These are phyloP conservation scores for Hygrocybe coccinea DNA, from an alignment of 768 basidiomycete species.

Conservation along the genomic window DNA sequence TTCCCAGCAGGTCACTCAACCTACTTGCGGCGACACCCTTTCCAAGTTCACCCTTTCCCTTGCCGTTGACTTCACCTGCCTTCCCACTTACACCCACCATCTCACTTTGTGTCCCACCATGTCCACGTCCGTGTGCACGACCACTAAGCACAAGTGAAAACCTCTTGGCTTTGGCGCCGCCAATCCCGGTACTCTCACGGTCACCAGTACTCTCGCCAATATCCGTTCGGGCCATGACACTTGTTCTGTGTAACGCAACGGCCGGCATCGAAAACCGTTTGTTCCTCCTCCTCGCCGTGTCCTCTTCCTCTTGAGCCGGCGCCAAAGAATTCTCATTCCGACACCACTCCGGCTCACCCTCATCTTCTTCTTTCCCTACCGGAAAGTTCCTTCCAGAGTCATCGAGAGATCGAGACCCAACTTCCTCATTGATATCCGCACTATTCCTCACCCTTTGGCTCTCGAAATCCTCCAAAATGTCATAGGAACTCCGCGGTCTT, in stretches of 20 bases:
- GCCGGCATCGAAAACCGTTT: slow-evolving; percentile 76
- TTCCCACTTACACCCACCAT: slow-evolving; percentile 9
- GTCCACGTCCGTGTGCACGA: slow-evolving; percentile 6
- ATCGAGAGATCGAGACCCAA: neutral
- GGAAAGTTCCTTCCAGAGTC: slow-evolving; percentile 11
- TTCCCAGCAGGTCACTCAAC: slow-evolving; percentile 50
- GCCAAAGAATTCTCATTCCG: neutral
- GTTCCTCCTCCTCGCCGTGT: slow-evolving; percentile 55
- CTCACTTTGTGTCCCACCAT: slow-evolving; percentile 6
- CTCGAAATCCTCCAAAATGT: slow-evolving; percentile 62
- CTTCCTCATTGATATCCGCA: neutral
- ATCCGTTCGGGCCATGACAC: slow-evolving; percentile 57
- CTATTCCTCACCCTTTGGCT: slow-evolving; percentile 25
- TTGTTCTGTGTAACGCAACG: slow-evolving; percentile 68
- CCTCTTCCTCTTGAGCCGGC: slow-evolving; percentile 38
- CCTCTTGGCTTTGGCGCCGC: slow-evolving; percentile 38
- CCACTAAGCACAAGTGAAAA: slow-evolving; percentile 58
- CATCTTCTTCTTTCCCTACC: slow-evolving; percentile 6
- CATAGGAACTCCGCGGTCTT: slow-evolving; percentile 60
- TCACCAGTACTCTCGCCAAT: slow-evolving; percentile 24
- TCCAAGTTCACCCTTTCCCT: slow-evolving; percentile 28
- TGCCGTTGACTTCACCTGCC: too few relatives aligned
- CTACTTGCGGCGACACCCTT: slow-evolving; percentile 50
- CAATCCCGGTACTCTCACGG: slow-evolving; percentile 17
- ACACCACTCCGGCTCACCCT: neutral